Base-by-base conservation (phyloP, 2,329 filamentous ascomycete genomes). In the Trichoderma sp. region DNA sequence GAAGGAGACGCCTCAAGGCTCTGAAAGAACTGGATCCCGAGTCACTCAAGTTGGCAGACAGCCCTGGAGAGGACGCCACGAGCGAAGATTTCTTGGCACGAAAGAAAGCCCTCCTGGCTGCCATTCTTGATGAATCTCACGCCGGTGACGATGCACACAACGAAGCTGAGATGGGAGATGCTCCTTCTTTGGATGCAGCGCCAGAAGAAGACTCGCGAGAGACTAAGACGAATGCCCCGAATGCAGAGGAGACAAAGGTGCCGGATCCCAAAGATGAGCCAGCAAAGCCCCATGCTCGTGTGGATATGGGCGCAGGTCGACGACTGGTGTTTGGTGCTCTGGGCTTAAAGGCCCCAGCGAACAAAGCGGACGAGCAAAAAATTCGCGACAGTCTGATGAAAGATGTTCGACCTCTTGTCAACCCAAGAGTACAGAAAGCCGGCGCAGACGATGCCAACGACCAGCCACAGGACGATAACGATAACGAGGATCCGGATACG, bases 281-380 rank as follows among this genome's bases (percentile, higher is more conserved):
- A 9, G 63, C 18, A 14, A 45, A 45, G 60, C 77, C 45, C 71
- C 78, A 33, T 75, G 78, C 35, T 74, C 81, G 71, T 21, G 76
- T 85, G 9, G 83, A 89, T 74, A 77, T 94, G 35, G 89, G 87
- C 18, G 91, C 92, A 69, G 90, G 91, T 3, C 88, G 90, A 71
- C 89, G 94, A 78, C 85, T 95, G 75, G 82, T 96, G 0, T 94
- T 95, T 79, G 91, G 92, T 9, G 92, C 93, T 7, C 86, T 96
- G 4, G 94, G 93, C 4, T 83, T 95, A 11, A 90, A 90, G 73
- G 89, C 88, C 4, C 93, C 94, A 1, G 93, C 92, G 79, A 91
- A 87, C 1, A 92, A 93, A 78, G 88, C 89, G 35, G 93, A 95
- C 21, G 92, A 93, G 80, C 89, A 92, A 18, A 88, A 88, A 50